phyloP scores from a whole-genome alignment of 495 filamentous ascomycete species.

The Talaromyces borbonicus region DNA sequence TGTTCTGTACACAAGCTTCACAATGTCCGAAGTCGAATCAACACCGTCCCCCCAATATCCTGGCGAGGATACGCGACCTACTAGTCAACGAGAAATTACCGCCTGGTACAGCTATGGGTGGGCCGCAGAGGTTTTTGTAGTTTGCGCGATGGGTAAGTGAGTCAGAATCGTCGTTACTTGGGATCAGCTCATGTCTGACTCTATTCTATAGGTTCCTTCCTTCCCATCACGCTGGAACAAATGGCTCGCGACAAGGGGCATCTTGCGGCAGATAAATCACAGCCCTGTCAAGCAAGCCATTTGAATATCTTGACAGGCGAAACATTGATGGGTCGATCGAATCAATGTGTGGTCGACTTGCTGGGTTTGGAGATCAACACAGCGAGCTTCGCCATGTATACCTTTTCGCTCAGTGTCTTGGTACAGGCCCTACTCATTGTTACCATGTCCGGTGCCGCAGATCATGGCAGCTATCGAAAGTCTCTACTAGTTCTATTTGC shows the following conservation, averaged over 20 bases:
- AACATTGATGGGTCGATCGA: constrained; percentile 23
- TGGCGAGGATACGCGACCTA: constrained; percentile 80
- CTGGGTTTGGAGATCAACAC: constrained; percentile 86
- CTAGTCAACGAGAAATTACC: constrained; percentile 74
- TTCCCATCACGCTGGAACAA: constrained; percentile 92
- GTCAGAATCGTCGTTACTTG: background rate
- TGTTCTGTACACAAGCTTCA: background rate
- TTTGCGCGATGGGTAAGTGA: constrained; percentile 67
- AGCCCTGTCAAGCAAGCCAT: constrained; percentile 51
- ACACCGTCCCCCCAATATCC: constrained; percentile 42
- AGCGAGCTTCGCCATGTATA: constrained; percentile 97
- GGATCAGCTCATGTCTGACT: background rate
- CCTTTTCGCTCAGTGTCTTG: constrained; percentile 84
- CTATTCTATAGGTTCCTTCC: constrained; percentile 62
- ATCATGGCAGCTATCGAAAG: constrained; percentile 92
- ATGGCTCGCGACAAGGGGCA: constrained; percentile 85
- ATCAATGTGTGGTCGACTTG: constrained; percentile 75
- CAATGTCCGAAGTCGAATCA: constrained; percentile 17
- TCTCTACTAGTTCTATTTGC: constrained; percentile 74
- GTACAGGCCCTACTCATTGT: constrained; percentile 85
- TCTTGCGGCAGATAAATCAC: constrained; percentile 61
- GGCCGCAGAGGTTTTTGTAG: constrained; percentile 95
- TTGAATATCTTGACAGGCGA: constrained; percentile 13
- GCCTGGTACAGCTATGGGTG: constrained; percentile 97
- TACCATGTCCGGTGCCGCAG: constrained; percentile 90